Percentiles rank a stretch among this genome's conserved stretches.
Conservation (phyloP, 2,329 filamentous ascomycete genomes). For the Chlorencoelia australis region DNA sequence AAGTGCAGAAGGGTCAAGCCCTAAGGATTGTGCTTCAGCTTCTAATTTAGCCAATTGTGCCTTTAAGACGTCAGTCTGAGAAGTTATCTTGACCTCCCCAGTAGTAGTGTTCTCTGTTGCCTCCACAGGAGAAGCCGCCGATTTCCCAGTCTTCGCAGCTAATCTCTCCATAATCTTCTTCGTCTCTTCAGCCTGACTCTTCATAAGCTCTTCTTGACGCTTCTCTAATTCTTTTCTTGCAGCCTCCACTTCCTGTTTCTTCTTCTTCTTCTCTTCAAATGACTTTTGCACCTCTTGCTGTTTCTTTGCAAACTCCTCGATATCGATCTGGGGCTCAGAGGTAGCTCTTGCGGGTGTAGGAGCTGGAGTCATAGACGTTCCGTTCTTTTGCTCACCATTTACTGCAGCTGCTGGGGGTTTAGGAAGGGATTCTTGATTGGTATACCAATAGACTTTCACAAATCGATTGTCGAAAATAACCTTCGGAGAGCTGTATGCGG, state of each 20-base stretch:
- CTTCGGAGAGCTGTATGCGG: constrained; percentile 67
- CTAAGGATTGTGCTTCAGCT: constrained; percentile 59
- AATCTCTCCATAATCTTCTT: constrained; percentile 52
- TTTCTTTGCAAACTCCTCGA: constrained; percentile 56
- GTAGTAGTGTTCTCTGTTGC: too few species aligned
- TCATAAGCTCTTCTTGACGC: constrained; percentile 50
- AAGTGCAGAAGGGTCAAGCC: constrained; percentile 46
- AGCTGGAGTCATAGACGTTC: constrained; percentile 12
- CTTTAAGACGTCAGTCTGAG: constrained; percentile 54
- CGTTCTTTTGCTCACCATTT: constrained; percentile 25
- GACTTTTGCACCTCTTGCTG: constrained; percentile 64
- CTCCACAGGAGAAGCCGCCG: constrained; percentile 13
- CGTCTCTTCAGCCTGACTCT: constrained; percentile 55
- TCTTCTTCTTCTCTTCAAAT: constrained; percentile 54
- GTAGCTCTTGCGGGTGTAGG: constrained; percentile 15
- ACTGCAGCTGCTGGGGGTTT: constrained; percentile 23
- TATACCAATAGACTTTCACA: constrained; percentile 75
- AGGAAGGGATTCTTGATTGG: constrained; percentile 34
- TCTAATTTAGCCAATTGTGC: constrained; percentile 64
- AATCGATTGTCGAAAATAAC: constrained; percentile 79
- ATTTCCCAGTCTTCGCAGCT: constrained; percentile 38
- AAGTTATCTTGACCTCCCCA: constrained; percentile 27
- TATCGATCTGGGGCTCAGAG: constrained; percentile 46
- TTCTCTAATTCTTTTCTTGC: constrained; percentile 55
- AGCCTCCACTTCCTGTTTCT: constrained; percentile 51